A percentile compares a stretch with the other conserved stretches of the same genome.
These are phyloP conservation scores for Flaveria linearis DNA, from an alignment of 129 eudicot species.

Conservation along the genomic window DNA sequence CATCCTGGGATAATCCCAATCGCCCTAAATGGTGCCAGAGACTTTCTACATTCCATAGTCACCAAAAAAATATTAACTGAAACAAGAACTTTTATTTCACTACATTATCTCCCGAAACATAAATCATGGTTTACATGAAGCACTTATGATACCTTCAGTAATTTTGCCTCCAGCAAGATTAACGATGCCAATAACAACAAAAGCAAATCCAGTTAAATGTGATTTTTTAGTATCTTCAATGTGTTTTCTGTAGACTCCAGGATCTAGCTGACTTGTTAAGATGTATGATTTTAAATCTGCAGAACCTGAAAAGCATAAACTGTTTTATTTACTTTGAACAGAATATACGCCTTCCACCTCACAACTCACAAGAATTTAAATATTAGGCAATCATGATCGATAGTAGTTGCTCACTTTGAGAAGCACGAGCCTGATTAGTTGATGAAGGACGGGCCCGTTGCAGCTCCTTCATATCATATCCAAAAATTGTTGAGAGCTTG, in stretches of 20 bases:
- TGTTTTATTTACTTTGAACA: neutral
- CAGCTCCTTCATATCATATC: slow-evolving; percentile 84
- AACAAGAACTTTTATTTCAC: neutral
- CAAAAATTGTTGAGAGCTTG: slow-evolving; percentile 66
- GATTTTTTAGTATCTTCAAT: slow-evolving; percentile 66
- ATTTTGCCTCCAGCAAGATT: slow-evolving; percentile 90
- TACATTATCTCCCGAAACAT: neutral
- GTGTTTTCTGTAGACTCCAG: slow-evolving; percentile 57
- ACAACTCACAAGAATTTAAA: neutral
- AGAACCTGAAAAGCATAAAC: slow-evolving; percentile 42
- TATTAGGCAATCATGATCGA: neutral
- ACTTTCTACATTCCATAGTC: slow-evolving; percentile 52
- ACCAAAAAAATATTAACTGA: neutral
- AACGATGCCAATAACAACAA: slow-evolving; percentile 69
- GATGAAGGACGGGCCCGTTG: slow-evolving; percentile 67
- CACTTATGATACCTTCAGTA: slow-evolving; percentile 59
- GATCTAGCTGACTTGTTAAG: slow-evolving; percentile 63
- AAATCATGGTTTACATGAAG: slow-evolving; percentile 9
- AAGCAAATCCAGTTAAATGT: slow-evolving; percentile 66
- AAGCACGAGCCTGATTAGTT: slow-evolving; percentile 55
- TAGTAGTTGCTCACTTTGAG: slow-evolving; percentile 49
- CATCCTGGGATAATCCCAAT: slow-evolving; percentile 70
- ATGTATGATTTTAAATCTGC: slow-evolving; percentile 79
- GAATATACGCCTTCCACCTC: neutral
- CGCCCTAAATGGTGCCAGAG: slow-evolving; percentile 95